Conservation (phyloP, 345 rosid species). For the Erodium maritimum region DNA sequence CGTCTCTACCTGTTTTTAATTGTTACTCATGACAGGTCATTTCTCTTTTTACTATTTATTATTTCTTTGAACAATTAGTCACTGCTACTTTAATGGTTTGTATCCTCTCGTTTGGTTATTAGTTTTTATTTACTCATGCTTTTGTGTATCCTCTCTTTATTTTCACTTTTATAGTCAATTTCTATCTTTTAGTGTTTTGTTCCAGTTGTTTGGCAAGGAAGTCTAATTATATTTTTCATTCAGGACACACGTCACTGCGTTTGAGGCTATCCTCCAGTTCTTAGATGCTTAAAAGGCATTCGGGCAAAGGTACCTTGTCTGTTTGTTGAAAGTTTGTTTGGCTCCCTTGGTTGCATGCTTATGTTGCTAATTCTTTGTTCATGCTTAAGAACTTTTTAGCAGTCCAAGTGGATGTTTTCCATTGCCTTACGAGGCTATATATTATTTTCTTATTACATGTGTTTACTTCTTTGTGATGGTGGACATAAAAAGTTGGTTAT, state of each 20-base stretch:
- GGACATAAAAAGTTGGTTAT: background rate
- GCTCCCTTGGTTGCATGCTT: slow-evolving; percentile 10
- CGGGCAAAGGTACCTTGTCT: slow-evolving; percentile 98
- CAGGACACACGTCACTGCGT: slow-evolving; percentile 74
- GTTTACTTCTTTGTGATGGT: too few species aligned
- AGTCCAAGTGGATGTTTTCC: too few species aligned
- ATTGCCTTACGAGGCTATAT: too few species aligned
- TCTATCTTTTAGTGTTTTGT: slow-evolving; percentile 7
- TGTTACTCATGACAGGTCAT: slow-evolving; percentile 12
- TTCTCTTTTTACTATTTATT: slow-evolving; percentile 9
- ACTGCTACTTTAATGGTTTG: background rate
- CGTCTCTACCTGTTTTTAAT: slow-evolving; percentile 1
- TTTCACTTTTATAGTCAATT: slow-evolving; percentile 1
- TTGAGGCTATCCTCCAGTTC: slow-evolving; percentile 71
- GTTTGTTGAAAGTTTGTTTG: slow-evolving; percentile 43
- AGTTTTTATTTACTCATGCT: background rate
- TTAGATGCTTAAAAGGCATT: slow-evolving; percentile 73
- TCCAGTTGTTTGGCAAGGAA: slow-evolving; percentile 21
- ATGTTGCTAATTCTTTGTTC: background rate
- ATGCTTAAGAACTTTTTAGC: background rate
- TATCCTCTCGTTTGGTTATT: background rate
- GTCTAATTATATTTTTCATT: slow-evolving; percentile 74
- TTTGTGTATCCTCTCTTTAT: background rate
- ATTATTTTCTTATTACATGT: too few species aligned
- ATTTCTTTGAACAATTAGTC: background rate